Evolutionary conservation across 1,139 yeast species (phyloP).

Genomic region (Nakaseomyces sp.): DNA sequence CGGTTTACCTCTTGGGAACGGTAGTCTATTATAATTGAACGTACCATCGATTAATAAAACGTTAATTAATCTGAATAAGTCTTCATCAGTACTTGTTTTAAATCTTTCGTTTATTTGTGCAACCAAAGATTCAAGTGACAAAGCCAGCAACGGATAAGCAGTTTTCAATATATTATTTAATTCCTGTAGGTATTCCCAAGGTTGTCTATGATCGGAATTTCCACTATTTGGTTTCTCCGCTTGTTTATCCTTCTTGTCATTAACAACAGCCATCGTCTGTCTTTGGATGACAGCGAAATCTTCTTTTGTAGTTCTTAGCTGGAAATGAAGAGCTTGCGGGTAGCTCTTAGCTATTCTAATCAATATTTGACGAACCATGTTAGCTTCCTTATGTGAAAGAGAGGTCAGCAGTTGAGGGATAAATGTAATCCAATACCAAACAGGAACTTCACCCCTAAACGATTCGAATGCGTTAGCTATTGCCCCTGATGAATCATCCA

Average conservation of each 20-base stretch:
- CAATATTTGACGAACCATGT: conserved; percentile 76
- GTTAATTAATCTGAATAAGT: conserved; percentile 85
- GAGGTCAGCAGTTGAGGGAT: conserved; percentile 91
- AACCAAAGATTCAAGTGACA: conserved; percentile 87
- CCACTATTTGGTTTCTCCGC: conserved; percentile 13
- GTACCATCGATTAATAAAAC: conserved; percentile 92
- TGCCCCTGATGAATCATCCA: conserved; percentile 80
- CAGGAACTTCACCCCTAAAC: conserved; percentile 93
- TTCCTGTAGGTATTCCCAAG: conserved; percentile 94
- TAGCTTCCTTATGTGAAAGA: conserved; percentile 83
- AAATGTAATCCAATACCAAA: conserved; percentile 98
- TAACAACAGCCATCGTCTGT: conserved; percentile 57
- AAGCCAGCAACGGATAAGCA: conserved; percentile 87
- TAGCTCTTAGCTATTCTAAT: conserved; percentile 90
- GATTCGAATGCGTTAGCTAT: conserved; percentile 83
- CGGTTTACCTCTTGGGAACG: conserved; percentile 81
- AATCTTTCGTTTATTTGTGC: conserved; percentile 93
- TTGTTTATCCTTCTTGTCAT: conserved; percentile 31
- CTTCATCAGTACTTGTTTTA: conserved; percentile 93
- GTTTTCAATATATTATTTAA: conserved; percentile 92
- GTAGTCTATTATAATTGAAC: conserved; percentile 73
- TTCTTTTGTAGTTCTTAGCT: conserved; percentile 87
- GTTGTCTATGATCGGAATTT: conserved; percentile 41
- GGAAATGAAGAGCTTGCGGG: conserved; percentile 97
- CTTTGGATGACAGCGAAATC: conserved; percentile 84